Percentiles rank a stretch among this genome's conserved stretches.
Evolutionary conservation across 2,329 filamentous ascomycete genomes (phyloP).

Genomic region (Fusarium decemcellulare): DNA sequence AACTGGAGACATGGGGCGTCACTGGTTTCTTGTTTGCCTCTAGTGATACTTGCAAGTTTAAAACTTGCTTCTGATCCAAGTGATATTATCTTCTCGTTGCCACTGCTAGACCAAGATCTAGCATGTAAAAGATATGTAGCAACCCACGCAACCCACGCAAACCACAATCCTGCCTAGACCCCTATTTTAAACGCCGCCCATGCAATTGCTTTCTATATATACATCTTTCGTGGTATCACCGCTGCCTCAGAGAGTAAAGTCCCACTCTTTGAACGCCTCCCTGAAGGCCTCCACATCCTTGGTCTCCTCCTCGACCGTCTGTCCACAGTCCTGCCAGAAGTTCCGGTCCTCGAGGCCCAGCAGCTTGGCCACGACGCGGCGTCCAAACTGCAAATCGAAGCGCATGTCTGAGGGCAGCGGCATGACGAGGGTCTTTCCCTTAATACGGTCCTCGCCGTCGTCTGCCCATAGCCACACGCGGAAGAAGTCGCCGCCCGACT

Average conservation of each 20-base stretch:
- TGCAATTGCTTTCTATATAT: conserved; percentile 19
- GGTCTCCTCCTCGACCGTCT: conserved; percentile 83
- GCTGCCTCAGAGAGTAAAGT: conserved; percentile 73
- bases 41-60: too few relatives aligned
- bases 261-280: conserved; percentile 85
- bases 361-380: conserved; percentile 90
- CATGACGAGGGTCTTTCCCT: conserved; percentile 79
- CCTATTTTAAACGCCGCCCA: conserved; percentile 39
- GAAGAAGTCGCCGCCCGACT: conserved; percentile 77
- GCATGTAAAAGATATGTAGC: too few relatives aligned
- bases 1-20: too few relatives aligned
- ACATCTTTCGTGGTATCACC: background rate
- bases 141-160: conserved; percentile 11
- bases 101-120: background rate
- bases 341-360: conserved; percentile 83
- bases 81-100: background rate
- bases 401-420: conserved; percentile 78
- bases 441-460: conserved; percentile 66
- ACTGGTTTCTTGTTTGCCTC: too few relatives aligned
- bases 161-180: background rate
- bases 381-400: conserved; percentile 93
- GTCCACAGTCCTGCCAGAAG: conserved; percentile 88
- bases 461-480: conserved; percentile 84
- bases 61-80: background rate
- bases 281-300: conserved; percentile 85